Evolutionary conservation across 1,139 yeast genomes (phyloP).

Genomic region (Taphrina wiesneri): DNA sequence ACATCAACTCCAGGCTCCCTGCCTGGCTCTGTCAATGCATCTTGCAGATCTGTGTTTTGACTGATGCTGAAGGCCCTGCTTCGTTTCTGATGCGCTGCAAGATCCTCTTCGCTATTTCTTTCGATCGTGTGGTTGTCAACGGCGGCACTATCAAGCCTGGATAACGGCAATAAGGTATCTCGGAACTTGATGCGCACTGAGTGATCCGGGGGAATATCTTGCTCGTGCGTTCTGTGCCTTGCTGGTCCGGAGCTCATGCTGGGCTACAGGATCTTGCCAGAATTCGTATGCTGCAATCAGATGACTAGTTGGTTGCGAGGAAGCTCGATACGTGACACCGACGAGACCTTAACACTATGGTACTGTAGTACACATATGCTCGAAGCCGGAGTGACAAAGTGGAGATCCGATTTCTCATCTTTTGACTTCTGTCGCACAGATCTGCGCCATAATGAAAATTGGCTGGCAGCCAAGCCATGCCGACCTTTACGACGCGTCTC

Average conservation of each 20-base stretch:
- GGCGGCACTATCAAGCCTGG: constrained; percentile 5
- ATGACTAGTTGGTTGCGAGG: no score
- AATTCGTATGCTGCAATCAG: no score
- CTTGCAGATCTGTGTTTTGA: constrained; percentile 9
- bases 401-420: no score
- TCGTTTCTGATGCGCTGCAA: not conserved
- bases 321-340: no score
- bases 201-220: not conserved
- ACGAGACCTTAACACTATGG: no score
- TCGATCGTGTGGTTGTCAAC: constrained; percentile 3
- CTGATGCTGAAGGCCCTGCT: constrained; percentile 4
- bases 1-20: constrained; percentile 17
- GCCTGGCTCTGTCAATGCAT: constrained; percentile 1
- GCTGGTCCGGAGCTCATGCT: not conserved
- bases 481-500: not conserved
- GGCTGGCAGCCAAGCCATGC: not conserved
- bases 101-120: not conserved
- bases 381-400: no score
- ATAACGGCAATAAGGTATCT: not conserved
- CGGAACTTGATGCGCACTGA: not conserved
- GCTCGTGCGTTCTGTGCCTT: not conserved
- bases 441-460: not conserved
- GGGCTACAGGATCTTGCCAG: no score
- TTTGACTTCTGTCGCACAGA: not conserved
- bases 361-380: no score